A percentile compares a stretch with the other conserved stretches of the same genome.
Evolutionary conservation across 306 rosid genomes (phyloP).

Genomic region (Abrus pulchellus): DNA sequence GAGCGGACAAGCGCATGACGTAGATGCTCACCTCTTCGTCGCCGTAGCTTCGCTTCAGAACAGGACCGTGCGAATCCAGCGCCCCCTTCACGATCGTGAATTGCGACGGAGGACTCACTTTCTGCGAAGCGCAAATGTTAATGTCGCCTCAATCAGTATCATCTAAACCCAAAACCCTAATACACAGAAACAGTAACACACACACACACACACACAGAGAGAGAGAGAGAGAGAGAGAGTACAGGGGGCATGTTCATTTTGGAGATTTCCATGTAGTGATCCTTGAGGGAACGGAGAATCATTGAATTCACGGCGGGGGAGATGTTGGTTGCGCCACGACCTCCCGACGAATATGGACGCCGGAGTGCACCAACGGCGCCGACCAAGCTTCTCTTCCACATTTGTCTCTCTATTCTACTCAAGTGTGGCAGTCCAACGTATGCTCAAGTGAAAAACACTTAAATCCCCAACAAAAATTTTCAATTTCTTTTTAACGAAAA

Average conservation of each 20-base stretch:
- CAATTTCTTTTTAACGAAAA: no score
- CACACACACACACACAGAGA: no score
- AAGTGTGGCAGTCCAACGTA: background rate
- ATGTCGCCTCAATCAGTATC: background rate
- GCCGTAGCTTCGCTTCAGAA: constrained; percentile 66
- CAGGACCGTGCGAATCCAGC: constrained; percentile 77
- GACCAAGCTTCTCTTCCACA: constrained; percentile 69
- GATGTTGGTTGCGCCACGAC: constrained; percentile 55
- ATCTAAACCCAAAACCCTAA: constrained; percentile 36
- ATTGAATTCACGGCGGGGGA: constrained; percentile 79
- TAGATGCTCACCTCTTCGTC: constrained; percentile 75
- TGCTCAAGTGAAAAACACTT: background rate
- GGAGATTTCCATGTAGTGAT: constrained; percentile 85
- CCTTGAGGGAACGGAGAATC: constrained; percentile 88
- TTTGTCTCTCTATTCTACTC: constrained; percentile 16
- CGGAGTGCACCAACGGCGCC: constrained; percentile 53
- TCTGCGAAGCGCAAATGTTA: constrained; percentile 52
- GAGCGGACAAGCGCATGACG: constrained; percentile 70
- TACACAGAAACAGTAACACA: background rate
- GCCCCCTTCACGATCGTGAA: constrained; percentile 82
- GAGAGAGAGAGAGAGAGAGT: constrained; percentile 38
- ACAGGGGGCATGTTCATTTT: constrained; percentile 93
- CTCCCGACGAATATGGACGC: constrained; percentile 31
- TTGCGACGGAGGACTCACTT: constrained; percentile 78
- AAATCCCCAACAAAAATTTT: no score